phyloP scores from a whole-genome alignment of 352 stramenopile genomes.

The Phytophthora nicotianae region DNA sequence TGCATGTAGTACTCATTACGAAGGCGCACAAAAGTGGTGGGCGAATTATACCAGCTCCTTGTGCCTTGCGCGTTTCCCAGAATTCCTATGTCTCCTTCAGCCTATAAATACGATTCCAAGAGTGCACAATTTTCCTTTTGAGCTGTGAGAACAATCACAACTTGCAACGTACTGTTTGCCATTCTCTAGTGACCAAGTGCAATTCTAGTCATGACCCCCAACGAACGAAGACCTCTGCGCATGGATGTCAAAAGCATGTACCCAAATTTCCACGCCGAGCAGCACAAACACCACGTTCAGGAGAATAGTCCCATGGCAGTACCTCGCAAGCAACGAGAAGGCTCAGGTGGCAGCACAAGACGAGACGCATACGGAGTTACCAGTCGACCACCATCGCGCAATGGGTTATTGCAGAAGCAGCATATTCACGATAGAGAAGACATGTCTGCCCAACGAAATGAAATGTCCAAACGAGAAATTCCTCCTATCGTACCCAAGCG shows the following conservation, averaged over 20 bases:
- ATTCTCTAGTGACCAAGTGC: too few relatives aligned
- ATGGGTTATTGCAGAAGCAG: slow-evolving; percentile 10
- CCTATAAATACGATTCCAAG: too few relatives aligned
- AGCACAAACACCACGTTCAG: slow-evolving; percentile 43
- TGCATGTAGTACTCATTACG: too few relatives aligned
- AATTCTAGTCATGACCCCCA: slow-evolving; percentile 11
- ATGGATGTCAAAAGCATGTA: slow-evolving; percentile 49
- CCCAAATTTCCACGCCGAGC: slow-evolving; percentile 64
- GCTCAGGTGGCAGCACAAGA: slow-evolving; percentile 10
- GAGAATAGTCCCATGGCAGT: slow-evolving; percentile 30
- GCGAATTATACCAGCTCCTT: too few relatives aligned
- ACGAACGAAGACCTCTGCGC: slow-evolving; percentile 8
- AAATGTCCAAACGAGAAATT: background rate
- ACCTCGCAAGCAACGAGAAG: slow-evolving; percentile 20
- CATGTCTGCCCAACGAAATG: background rate
- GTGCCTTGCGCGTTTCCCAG: too few relatives aligned
- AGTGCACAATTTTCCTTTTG: too few relatives aligned
- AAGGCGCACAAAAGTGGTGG: too few relatives aligned
- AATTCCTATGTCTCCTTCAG: too few relatives aligned
- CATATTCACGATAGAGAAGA: background rate
- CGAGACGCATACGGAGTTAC: slow-evolving; percentile 10
- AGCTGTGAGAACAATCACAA: too few relatives aligned
- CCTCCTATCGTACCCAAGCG: slow-evolving; percentile 9
- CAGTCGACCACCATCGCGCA: slow-evolving; percentile 10
- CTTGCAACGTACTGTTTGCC: too few relatives aligned